Conservation (phyloP, 768 basidiomycete species). For the Trametes maxima region DNA sequence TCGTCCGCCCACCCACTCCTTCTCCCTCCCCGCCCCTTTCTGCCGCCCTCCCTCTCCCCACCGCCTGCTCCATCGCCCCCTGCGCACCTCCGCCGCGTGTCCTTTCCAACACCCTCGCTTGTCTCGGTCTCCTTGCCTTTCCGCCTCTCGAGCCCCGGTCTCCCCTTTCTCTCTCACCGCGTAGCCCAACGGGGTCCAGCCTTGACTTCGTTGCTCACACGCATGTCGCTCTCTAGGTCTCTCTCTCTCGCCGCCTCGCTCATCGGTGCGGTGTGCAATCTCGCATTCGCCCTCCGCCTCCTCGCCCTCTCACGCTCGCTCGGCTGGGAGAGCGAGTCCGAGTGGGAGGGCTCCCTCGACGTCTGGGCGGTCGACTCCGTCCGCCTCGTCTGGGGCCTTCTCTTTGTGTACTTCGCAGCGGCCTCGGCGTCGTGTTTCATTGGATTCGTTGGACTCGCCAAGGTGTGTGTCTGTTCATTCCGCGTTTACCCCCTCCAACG, state of each 20-base stretch:
- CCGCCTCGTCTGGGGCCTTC: constrained; percentile 59
- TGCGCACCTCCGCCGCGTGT: too few species aligned
- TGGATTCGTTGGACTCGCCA: constrained; percentile 69
- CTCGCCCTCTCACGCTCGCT: constrained; percentile 47
- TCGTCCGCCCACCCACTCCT: constrained; percentile 5
- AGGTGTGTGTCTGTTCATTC: constrained; percentile 44
- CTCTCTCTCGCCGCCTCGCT: constrained; percentile 41
- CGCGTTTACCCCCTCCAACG: background rate
- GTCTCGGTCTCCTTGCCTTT: background rate
- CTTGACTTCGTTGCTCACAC: constrained; percentile 12
- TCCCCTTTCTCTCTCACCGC: background rate
- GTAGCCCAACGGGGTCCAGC: background rate
- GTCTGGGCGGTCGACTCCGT: constrained; percentile 44
- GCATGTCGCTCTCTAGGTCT: constrained; percentile 35
- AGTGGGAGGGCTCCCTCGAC: constrained; percentile 49
- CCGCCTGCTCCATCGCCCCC: background rate
- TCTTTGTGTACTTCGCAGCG: constrained; percentile 66
- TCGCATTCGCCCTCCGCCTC: constrained; percentile 43
- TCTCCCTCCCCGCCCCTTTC: background rate
- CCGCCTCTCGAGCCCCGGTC: background rate
- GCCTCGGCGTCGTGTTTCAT: constrained; percentile 65
- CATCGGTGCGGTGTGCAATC: constrained; percentile 44
- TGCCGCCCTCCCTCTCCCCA: background rate
- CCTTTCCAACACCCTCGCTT: background rate
- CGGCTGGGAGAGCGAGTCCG: constrained; percentile 49